Base-by-base conservation (phyloP, 345 rosid species). In the Noccaea bulbosa region DNA sequence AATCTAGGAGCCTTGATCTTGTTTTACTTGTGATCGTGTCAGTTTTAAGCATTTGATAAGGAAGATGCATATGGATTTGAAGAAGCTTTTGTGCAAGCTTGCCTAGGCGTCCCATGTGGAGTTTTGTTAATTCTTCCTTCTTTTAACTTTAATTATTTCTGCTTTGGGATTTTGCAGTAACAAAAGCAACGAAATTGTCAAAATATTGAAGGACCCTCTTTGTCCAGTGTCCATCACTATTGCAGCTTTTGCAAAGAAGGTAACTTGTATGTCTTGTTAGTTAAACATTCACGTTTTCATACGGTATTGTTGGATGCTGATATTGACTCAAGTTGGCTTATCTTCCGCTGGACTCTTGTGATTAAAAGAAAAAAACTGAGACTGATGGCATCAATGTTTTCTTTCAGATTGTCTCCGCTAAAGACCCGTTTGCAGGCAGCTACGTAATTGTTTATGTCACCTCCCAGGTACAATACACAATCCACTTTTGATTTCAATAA, bases 231-330 rank as follows among this genome's bases (percentile, higher is more conserved):
- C 98, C 52, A 80, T 94, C 70, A 81, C 90, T 77, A 72, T 83
- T 70, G 86, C 91, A 51, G 62, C 86, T 57, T 89, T 94, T 78
- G 91, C 84, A 1, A 83, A 84, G 75, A 91, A 89, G 99, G 99
- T 94, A 87, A 69, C 63, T 40, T 74, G 14, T 58, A 45, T 71
- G 46, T 8, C 66, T 74, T 15, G 46, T 55, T 32, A 6, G 40
- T 67, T 35, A 15, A 64, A 15, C 4, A 44, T 49, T 67, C 8
- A 24, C 73, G 53, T 8, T n/a, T 75, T 30, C 2, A 17, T 54
- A n/a, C 22, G 16, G 39, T 70, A 44, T 12, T 15, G 34, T 59
- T 12, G 58, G 38, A 47, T 50, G 76, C 48, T 66, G 52, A 71
- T 46, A 70, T 51, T 61, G 35, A 38, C 45, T 57, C 37, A 66